Conservation (phyloP, 1,284 basidiomycete genomes). For the Trichosporon coremiiforme region DNA sequence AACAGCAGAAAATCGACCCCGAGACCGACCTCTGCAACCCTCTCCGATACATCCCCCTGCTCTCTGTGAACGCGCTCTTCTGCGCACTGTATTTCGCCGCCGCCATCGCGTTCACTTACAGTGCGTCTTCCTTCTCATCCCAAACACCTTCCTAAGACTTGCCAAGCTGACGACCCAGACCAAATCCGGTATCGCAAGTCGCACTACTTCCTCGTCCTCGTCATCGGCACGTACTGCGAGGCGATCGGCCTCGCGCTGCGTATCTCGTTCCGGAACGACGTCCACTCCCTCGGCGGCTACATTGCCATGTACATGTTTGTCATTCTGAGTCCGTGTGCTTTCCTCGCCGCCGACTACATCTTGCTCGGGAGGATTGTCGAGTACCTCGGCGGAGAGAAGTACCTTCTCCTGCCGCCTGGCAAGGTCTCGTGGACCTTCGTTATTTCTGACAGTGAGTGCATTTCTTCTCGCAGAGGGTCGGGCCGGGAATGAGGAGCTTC, state of each 20-base stretch:
- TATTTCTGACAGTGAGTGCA: slow-evolving; percentile 59
- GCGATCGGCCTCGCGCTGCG: slow-evolving; percentile 31
- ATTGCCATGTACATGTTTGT: slow-evolving; percentile 32
- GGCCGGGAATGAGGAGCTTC: too few relatives aligned
- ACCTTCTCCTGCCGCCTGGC: slow-evolving; percentile 40
- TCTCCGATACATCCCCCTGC: slow-evolving; percentile 64
- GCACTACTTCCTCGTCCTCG: slow-evolving; percentile 30
- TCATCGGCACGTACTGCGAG: slow-evolving; percentile 29
- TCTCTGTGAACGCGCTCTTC: slow-evolving; percentile 63
- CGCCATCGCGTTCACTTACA: slow-evolving; percentile 62
- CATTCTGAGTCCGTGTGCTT: slow-evolving; percentile 63
- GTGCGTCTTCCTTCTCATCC: slow-evolving; percentile 45
- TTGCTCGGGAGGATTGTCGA: slow-evolving; percentile 66
- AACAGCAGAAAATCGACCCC: slow-evolving; percentile 22
- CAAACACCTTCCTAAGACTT: too few relatives aligned
- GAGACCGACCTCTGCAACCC: slow-evolving; percentile 41
- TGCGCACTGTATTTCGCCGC: slow-evolving; percentile 62
- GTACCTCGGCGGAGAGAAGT: slow-evolving; percentile 60
- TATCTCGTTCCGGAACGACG: slow-evolving; percentile 24
- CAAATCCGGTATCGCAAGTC: slow-evolving; percentile 22
- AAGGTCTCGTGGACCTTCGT: slow-evolving; percentile 44
- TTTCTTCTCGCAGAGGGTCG: too few relatives aligned
- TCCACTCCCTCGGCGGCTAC: slow-evolving; percentile 26
- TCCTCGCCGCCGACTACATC: slow-evolving; percentile 72
- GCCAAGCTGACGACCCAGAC: too few relatives aligned